Evolutionary conservation across 768 basidiomycete species (phyloP), one percentile per base, ranked within the genome.

Genomic region (Auriscalpium orientale): DNA sequence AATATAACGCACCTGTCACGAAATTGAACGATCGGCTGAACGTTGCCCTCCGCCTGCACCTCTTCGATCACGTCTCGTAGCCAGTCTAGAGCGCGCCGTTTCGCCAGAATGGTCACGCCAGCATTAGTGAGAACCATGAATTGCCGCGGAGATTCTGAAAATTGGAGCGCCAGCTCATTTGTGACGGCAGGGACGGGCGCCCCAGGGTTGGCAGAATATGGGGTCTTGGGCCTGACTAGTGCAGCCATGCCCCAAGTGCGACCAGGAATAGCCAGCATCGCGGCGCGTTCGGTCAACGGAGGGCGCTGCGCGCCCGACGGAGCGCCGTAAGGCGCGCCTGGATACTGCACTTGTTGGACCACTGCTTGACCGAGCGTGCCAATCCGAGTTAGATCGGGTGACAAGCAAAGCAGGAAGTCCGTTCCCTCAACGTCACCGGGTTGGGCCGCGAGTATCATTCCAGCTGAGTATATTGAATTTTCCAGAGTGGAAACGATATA

Each of bases 111-210:
- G 18, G 85, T 88, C 58, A 97, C 68, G 5, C 93, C 94, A 16
- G 84, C 85, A 63, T 92, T 95, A 22, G 88, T 92, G 56, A 98
- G 71, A 56, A 98, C 79, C 76, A 98, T 82, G 67, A 94, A 95
- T 64, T 91, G 87, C 49, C 79, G 77, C 20, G 88, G 76, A 11
- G 79, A 74, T 56, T 88, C 83, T n/a, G 81, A 82, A 64, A 89
- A 87, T 67, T 95, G 91, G 18, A 82, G 80, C 0, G 86, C 87
- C 43, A 95, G 74, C 71, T 95, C 92, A 64, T 94, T 93, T 50
- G 79, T 83, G 35, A 79, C 71, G 2, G 79, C 72, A 12, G 85
- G 83, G 1, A 74, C 70, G 33, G 83, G 79, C 33, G 67, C 66
- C 15, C 64, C 65, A 8, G 68, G 63, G 1, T 69, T 58, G 37